These are phyloP conservation scores for Coriolopsis trogii DNA, from an alignment of 1,284 basidiomycete genomes.

Conservation along the genomic window DNA sequence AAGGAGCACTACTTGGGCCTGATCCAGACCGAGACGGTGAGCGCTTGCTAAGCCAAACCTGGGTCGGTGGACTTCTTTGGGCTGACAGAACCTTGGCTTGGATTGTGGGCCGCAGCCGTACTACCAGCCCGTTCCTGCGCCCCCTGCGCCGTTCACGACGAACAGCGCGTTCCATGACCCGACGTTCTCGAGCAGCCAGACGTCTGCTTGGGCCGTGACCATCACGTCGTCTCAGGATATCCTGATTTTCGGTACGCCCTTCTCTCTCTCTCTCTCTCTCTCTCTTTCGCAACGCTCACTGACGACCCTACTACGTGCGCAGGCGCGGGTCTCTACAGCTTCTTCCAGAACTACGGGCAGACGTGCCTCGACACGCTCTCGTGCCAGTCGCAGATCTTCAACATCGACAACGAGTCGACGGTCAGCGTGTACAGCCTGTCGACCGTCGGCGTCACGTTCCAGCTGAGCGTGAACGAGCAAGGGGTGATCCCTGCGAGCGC, in stretches of 20 bases:
- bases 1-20: constrained; percentile 71
- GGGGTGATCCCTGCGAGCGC: constrained; percentile 47
- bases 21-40: constrained; percentile 72
- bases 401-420: constrained; percentile 55
- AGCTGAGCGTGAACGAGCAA: constrained; percentile 54
- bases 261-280: not conserved
- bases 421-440: constrained; percentile 62
- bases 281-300: not conserved
- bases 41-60: not conserved
- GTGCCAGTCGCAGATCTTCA: constrained; percentile 65
- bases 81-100: not conserved
- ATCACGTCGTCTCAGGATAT: constrained; percentile 60
- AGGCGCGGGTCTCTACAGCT: constrained; percentile 74
- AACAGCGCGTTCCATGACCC: constrained; percentile 58
- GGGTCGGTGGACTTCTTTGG: not conserved
- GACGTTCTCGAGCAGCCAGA: constrained; percentile 38
- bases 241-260: constrained; percentile 54
- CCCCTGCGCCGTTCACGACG: constrained; percentile 54
- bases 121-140: constrained; percentile 63
- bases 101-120: constrained; percentile 36
- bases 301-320: not conserved
- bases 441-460: constrained; percentile 63
- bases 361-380: constrained; percentile 46
- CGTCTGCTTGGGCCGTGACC: constrained; percentile 59
- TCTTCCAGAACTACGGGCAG: constrained; percentile 47